Conservation (phyloP, 1,139 yeast genomes). For the Blastobotrys apis region DNA sequence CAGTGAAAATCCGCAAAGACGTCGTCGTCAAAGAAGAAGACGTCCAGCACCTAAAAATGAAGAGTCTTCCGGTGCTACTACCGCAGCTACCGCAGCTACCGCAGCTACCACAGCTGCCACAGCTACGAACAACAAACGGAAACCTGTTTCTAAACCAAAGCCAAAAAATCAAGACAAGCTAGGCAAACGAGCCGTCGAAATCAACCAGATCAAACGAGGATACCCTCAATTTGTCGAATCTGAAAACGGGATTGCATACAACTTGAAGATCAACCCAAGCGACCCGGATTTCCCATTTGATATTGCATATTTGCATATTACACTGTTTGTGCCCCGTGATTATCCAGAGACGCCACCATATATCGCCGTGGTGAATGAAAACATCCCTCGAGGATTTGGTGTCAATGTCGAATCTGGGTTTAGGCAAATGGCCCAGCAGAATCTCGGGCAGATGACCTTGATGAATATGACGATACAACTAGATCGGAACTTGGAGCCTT, state of each 20-base stretch:
- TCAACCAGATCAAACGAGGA: constrained; percentile 14
- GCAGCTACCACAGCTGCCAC: neutral
- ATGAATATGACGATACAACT: constrained; percentile 52
- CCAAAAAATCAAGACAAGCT: constrained; percentile 18
- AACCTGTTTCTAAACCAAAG: constrained; percentile 22
- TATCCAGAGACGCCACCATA: constrained; percentile 46
- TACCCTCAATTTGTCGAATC: constrained; percentile 12
- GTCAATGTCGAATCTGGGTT: constrained; percentile 65
- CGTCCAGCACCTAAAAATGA: too few relatives aligned
- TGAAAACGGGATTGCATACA: constrained; percentile 15
- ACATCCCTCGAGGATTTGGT: constrained; percentile 69
- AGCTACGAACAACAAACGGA: constrained; percentile 7
- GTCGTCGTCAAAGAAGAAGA: too few relatives aligned
- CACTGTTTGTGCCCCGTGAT: constrained; percentile 50
- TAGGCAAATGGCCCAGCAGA: constrained; percentile 44
- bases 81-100: neutral
- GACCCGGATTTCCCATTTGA: constrained; percentile 78
- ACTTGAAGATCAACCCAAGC: constrained; percentile 44
- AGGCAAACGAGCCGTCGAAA: constrained; percentile 16
- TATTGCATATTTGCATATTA: constrained; percentile 47
- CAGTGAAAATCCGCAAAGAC: too few relatives aligned
- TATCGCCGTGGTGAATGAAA: constrained; percentile 52
- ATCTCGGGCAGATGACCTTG: constrained; percentile 39
- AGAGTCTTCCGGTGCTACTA: too few relatives aligned
- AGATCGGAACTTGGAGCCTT: constrained; percentile 54